Conservation (phyloP, 805 yeast genomes). For the Priceomyces carsonii region DNA sequence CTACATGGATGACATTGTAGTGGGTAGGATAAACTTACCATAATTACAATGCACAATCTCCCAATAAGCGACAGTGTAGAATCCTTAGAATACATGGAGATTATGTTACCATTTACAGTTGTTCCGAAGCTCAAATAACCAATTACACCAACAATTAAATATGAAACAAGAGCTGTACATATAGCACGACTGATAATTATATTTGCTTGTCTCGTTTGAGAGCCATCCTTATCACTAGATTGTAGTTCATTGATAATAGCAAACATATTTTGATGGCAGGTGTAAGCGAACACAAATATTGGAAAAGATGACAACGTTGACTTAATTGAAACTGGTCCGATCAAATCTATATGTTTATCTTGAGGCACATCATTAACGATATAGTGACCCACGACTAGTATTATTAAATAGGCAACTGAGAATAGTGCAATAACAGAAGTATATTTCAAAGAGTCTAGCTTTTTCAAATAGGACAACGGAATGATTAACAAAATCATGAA, state of each 20-base stretch:
- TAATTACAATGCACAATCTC: conserved; percentile 60
- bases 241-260: conserved; percentile 70
- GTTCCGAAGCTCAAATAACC: conserved; percentile 80
- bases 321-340: conserved; percentile 43
- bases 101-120: conserved; percentile 62
- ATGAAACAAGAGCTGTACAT: conserved; percentile 54
- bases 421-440: conserved; percentile 69
- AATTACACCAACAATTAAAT: conserved; percentile 60
- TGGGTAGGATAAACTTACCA: conserved; percentile 79
- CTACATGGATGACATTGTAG: conserved; percentile 82
- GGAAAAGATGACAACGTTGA: conserved; percentile 62
- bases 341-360: conserved; percentile 20
- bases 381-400: conserved; percentile 55
- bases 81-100: conserved; percentile 62
- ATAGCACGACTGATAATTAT: conserved; percentile 57
- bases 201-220: conserved; percentile 47
- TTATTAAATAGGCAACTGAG: conserved; percentile 63
- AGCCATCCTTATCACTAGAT: conserved; percentile 34
- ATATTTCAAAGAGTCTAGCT: conserved; percentile 66
- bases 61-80: conserved; percentile 53
- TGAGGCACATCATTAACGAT: conserved; percentile 24
- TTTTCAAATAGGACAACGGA: conserved; percentile 65
- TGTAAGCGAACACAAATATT: conserved; percentile 75
- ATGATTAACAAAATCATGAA: conserved; percentile 52
- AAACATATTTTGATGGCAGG: conserved; percentile 81